Evolutionary conservation across 2,329 filamentous ascomycete genomes (phyloP).

Genomic region (Pseudogymnoascus destructans): DNA sequence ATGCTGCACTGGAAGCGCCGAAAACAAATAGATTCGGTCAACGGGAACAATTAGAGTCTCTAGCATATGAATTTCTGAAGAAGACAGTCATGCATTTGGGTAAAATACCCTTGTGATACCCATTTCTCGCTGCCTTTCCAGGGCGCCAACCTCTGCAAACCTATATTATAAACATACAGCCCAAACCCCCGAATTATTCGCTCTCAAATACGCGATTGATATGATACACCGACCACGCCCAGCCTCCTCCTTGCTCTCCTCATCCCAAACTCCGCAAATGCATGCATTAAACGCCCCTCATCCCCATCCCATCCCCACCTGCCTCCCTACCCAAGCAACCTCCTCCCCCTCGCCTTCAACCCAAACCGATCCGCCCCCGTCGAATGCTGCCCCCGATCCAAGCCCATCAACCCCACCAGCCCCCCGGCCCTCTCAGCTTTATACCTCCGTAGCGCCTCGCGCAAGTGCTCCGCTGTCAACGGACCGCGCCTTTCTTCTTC

Average conservation of each 20-base stretch:
- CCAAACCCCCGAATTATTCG: neutral
- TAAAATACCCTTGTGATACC: neutral
- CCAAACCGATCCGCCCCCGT: conserved; percentile 47
- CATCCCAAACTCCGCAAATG: neutral
- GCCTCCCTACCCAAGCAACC: conserved; percentile 22
- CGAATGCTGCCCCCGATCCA: conserved; percentile 48
- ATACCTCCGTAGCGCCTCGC: conserved; percentile 60
- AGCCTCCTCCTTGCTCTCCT: neutral
- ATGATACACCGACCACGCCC: neutral
- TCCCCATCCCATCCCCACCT: neutral
- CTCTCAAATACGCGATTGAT: neutral
- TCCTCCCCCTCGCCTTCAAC: conserved; percentile 21
- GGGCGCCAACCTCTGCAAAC: neutral
- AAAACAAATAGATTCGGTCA: neutral
- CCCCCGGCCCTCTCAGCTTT: conserved; percentile 49
- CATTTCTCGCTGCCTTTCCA: neutral
- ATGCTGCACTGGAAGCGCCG: neutral
- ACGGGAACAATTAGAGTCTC: neutral
- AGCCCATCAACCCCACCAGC: conserved; percentile 40
- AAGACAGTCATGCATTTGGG: neutral
- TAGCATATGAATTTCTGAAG: neutral
- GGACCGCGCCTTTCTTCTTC: conserved; percentile 38
- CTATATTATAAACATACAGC: neutral
- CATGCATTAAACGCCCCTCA: neutral
- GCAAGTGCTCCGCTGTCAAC: conserved; percentile 59